Conservation (phyloP, 2,329 filamentous ascomycete species). For the Dactylellina sp. region DNA sequence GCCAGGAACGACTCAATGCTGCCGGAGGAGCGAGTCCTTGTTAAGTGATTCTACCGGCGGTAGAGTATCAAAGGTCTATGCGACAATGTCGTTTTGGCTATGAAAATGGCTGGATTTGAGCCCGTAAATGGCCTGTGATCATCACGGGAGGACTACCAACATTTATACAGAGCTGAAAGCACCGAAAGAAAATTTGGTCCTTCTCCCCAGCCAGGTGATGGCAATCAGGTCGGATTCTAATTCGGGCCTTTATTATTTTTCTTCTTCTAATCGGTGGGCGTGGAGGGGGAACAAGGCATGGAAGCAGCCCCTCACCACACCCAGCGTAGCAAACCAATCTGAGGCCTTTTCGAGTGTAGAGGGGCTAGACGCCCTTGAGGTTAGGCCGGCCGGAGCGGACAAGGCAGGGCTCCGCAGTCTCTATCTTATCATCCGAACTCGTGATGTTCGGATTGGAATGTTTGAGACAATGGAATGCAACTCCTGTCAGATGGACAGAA, state of each 20-base stretch:
- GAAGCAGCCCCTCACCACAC: conserved; percentile 27
- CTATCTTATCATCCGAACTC: conserved; percentile 51
- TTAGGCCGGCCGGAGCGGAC: conserved; percentile 43
- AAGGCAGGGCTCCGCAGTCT: conserved; percentile 32
- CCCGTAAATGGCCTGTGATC: conserved; percentile 31
- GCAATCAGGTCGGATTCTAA: conserved; percentile 37
- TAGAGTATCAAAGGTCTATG: not conserved
- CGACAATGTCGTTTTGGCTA: not conserved
- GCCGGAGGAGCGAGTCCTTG: not conserved
- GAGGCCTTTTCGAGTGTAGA: conserved; percentile 36
- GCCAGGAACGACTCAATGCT: not conserved
- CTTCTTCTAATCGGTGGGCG: conserved; percentile 30
- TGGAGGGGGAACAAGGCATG: conserved; percentile 25
- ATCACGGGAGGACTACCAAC: conserved; percentile 43
- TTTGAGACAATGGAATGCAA: conserved; percentile 11
- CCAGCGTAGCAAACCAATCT: conserved; percentile 30
- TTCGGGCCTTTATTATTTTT: conserved; percentile 31
- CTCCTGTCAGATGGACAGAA: conserved; percentile 5
- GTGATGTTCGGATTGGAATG: conserved; percentile 41
- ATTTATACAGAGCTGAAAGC: conserved; percentile 44
- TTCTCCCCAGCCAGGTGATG: too few relatives aligned
- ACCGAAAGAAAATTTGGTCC: too few relatives aligned
- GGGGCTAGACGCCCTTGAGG: conserved; percentile 18
- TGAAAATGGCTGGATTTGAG: conserved; percentile 25
- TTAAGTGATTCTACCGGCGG: not conserved